Evolutionary conservation across 805 yeast species (phyloP).

Genomic region (Dipodascus albidus): DNA sequence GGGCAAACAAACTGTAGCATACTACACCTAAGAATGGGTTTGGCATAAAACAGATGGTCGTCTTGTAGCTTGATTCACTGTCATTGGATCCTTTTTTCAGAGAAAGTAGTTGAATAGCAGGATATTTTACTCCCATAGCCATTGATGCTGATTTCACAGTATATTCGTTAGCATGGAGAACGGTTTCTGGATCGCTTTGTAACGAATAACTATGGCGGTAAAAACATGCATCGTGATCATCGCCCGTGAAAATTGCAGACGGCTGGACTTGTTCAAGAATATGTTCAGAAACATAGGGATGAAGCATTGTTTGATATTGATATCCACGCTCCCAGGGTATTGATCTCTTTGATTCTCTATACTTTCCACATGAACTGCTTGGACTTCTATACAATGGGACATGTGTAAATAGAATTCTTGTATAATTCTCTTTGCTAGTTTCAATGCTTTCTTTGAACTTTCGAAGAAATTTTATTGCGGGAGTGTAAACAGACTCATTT

Average conservation of each 20-base stretch:
- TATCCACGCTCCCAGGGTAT: constrained; percentile 67
- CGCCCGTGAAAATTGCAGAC: constrained; percentile 69
- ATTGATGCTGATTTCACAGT: constrained; percentile 84
- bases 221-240: constrained; percentile 94
- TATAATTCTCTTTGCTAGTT: constrained; percentile 21
- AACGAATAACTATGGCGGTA: constrained; percentile 38
- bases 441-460: constrained; percentile 7
- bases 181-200: constrained; percentile 5
- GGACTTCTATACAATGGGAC: constrained; percentile 77
- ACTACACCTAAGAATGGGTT: constrained; percentile 22
- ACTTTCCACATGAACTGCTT: constrained; percentile 53
- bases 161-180: constrained; percentile 45
- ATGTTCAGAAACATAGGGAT: constrained; percentile 43
- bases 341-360: constrained; percentile 52
- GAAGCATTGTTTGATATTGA: constrained; percentile 87
- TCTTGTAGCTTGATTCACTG: constrained; percentile 8
- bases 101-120: constrained; percentile 79
- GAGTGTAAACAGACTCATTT: constrained; percentile 32
- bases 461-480: constrained; percentile 44
- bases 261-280: constrained; percentile 56
- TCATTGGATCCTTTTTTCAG: constrained; percentile 21
- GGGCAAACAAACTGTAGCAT: constrained; percentile 16
- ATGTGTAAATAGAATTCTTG: constrained; percentile 68
- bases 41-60: constrained; percentile 23
- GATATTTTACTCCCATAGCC: constrained; percentile 81